These are phyloP conservation scores for Penicillium robsamsonii DNA, from an alignment of 495 filamentous ascomycete genomes.

Conservation along the genomic window DNA sequence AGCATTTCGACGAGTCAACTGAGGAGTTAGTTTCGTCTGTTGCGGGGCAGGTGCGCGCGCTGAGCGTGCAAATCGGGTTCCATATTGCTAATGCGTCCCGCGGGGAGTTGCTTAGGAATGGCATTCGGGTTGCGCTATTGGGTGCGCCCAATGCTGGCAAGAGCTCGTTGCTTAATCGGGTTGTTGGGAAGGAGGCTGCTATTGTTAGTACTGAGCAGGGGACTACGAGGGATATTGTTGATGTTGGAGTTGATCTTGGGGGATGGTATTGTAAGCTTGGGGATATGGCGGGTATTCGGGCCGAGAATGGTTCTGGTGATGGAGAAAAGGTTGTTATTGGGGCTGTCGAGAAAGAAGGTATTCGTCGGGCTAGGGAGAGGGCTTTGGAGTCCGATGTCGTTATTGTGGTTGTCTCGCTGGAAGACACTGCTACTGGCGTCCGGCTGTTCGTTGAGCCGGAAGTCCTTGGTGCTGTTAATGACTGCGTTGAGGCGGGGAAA, in stretches of 20 bases:
- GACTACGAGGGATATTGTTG: slow-evolving; percentile 91
- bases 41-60: slow-evolving; percentile 54
- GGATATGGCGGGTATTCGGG: slow-evolving; percentile 82
- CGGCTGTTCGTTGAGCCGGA: slow-evolving; percentile 53
- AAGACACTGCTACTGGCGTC: slow-evolving; percentile 38
- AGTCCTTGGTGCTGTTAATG: slow-evolving; percentile 55
- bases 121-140: slow-evolving; percentile 80
- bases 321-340: slow-evolving; percentile 50
- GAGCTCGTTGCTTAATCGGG: slow-evolving; percentile 83
- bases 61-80: slow-evolving; percentile 59
- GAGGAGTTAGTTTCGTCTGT: slow-evolving; percentile 67
- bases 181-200: slow-evolving; percentile 90
- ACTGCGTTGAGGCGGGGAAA: slow-evolving; percentile 54
- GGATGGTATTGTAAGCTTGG: slow-evolving; percentile 87
- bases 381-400: slow-evolving; percentile 84
- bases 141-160: slow-evolving; percentile 96
- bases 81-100: slow-evolving; percentile 75
- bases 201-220: slow-evolving; percentile 92
- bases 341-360: slow-evolving; percentile 83
- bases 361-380: slow-evolving; percentile 76
- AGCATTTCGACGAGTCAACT: slow-evolving; percentile 91
- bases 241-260: slow-evolving; percentile 84
- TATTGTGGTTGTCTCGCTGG: slow-evolving; percentile 73
- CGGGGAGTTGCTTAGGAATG: slow-evolving; percentile 81
- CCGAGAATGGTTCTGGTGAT: slow-evolving; percentile 34